phyloP scores from a whole-genome alignment of 805 yeast species.

The Citeromyces matritensis region DNA sequence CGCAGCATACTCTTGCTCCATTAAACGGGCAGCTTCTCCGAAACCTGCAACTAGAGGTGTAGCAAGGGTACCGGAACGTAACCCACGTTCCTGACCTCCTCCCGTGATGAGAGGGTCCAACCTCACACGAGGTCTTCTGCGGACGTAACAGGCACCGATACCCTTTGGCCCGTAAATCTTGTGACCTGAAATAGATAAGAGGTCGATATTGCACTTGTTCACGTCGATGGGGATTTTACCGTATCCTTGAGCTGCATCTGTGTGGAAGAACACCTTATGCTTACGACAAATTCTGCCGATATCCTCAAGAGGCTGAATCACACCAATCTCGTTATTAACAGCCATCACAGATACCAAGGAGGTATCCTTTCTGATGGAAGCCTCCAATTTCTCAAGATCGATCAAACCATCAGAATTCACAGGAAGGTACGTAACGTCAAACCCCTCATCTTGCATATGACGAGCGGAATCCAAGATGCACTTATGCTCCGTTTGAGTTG shows the following conservation, averaged over 20 bases:
- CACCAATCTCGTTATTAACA: constrained; percentile 97
- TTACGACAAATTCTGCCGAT: constrained; percentile 80
- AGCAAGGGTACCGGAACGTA: constrained; percentile 92
- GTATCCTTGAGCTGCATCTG: constrained; percentile 95
- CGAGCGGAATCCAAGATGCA: constrained; percentile 97
- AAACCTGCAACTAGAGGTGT: constrained; percentile 94
- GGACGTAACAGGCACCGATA: constrained; percentile 84
- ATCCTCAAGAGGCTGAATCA: constrained; percentile 88
- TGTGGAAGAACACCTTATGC: constrained; percentile 88
- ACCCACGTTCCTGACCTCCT: constrained; percentile 98
- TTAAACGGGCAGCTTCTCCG: constrained; percentile 92
- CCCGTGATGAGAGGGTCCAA: constrained; percentile 90
- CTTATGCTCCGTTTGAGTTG: constrained; percentile 95
- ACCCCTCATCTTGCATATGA: constrained; percentile 91
- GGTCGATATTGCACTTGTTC: constrained; percentile 82
- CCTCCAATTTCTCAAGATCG: constrained; percentile 60
- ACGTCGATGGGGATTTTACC: constrained; percentile 92
- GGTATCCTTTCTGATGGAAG: constrained; percentile 82
- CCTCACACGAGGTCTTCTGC: constrained; percentile 98
- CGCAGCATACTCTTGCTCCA: constrained; percentile 54
- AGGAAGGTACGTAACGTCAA: constrained; percentile 85
- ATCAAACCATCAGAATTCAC: constrained; percentile 74
- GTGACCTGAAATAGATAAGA: constrained; percentile 89
- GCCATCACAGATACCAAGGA: constrained; percentile 89
- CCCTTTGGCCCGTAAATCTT: constrained; percentile 98